Conservation (phyloP, 495 filamentous ascomycete species). For the Aspergillus affinis region DNA sequence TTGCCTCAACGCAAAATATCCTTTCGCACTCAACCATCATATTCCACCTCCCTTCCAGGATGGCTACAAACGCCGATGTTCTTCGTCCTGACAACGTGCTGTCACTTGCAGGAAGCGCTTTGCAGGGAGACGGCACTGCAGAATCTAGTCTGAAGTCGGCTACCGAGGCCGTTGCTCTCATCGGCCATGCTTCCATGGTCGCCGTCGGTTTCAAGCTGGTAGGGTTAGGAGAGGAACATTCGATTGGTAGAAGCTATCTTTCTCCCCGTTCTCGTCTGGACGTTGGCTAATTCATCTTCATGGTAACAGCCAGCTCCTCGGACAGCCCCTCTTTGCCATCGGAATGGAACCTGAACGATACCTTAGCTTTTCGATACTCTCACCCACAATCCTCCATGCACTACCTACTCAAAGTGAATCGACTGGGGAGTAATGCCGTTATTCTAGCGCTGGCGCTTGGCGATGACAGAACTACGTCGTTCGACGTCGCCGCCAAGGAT, state of each 20-base stretch:
- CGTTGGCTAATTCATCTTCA: conserved; percentile 9
- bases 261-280: background rate
- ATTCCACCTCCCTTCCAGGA: conserved; percentile 7
- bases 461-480: conserved; percentile 75
- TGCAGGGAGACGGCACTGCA: conserved; percentile 25
- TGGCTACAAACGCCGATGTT: conserved; percentile 26
- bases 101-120: conserved; percentile 32
- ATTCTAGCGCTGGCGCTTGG: conserved; percentile 75
- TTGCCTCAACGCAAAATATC: background rate
- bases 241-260: conserved; percentile 48
- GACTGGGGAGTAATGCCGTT: conserved; percentile 80
- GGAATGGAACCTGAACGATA: conserved; percentile 73
- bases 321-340: conserved; percentile 60
- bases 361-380: conserved; percentile 81
- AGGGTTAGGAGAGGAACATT: conserved; percentile 79
- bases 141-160: conserved; percentile 64
- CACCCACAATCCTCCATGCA: conserved; percentile 87
- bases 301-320: conserved; percentile 45
- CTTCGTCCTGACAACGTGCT: conserved; percentile 34
- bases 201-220: conserved; percentile 78
- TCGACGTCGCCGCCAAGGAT: conserved; percentile 74
- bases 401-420: conserved; percentile 77
- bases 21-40: background rate
- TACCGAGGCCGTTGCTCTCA: conserved; percentile 82
- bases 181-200: conserved; percentile 79